Percentiles rank a stretch among this genome's conserved stretches.
phyloP scores from a whole-genome alignment of 305 asterid genomes.

The Fraxinus latifolia region DNA sequence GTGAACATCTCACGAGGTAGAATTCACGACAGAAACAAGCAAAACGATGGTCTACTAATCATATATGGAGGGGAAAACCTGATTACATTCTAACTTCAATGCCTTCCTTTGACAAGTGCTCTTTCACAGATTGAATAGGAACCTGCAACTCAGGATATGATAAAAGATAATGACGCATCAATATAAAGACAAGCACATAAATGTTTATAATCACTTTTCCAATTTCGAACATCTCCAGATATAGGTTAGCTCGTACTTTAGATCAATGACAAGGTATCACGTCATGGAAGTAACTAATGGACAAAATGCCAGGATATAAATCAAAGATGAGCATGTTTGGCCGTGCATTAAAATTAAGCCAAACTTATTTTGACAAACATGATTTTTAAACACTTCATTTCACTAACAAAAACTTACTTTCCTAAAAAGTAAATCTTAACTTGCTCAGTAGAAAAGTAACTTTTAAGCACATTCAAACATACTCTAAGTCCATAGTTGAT shows the following conservation, averaged over 20 bases:
- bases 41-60: background rate
- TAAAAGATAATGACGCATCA: background rate
- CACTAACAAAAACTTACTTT: background rate
- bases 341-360: background rate
- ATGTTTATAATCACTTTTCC: background rate
- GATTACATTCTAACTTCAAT: constrained; percentile 52
- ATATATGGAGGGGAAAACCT: background rate
- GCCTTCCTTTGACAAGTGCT: constrained; percentile 44
- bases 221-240: background rate
- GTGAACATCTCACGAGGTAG: background rate
- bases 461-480: background rate
- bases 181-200: background rate
- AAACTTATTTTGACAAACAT: background rate
- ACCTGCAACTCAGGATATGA: constrained; percentile 38
- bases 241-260: background rate
- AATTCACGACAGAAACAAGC: background rate
- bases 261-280: background rate
- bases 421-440: background rate
- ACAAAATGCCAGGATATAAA: background rate
- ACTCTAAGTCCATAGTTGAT: background rate
- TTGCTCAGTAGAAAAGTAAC: background rate
- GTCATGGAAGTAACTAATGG: background rate
- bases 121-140: constrained; percentile 54
- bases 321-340: background rate
- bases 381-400: background rate